A percentile compares a stretch with the other conserved stretches of the same genome.
These are phyloP conservation scores for Eimeria praecox DNA, from an alignment of 169 alveolate species.

Conservation along the genomic window DNA sequence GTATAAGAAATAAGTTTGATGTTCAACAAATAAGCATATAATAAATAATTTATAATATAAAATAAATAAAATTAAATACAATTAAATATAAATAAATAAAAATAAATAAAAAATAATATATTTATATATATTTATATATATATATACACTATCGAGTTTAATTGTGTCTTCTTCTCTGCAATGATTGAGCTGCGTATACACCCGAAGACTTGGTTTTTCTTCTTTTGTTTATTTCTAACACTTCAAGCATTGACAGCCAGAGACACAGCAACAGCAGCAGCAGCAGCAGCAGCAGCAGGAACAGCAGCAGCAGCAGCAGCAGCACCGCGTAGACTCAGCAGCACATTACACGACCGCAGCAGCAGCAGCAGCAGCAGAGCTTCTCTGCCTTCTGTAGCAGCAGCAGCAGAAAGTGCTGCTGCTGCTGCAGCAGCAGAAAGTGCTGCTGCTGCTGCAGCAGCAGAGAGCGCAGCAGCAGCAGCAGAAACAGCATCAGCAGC, in stretches of 20 bases:
- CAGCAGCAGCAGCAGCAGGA: neutral
- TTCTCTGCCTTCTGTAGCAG: neutral
- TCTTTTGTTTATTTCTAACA: neutral
- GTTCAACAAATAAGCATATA: too few relatives aligned
- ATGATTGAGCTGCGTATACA: neutral
- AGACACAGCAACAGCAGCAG: too few relatives aligned
- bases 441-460: slow-evolving; percentile 11
- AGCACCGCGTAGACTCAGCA: neutral
- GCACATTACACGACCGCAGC: neutral
- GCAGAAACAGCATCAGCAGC: neutral
- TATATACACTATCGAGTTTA: too few relatives aligned
- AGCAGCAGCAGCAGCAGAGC: slow-evolving; percentile 23
- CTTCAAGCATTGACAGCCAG: neutral
- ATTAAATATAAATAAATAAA: neutral
- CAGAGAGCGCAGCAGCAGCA: too few relatives aligned
- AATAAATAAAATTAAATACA: too few relatives aligned
- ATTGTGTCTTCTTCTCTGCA: neutral
- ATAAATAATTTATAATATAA: too few relatives aligned
- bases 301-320: slow-evolving; percentile 43
- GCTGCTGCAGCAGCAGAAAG: neutral
- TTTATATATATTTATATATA: neutral
- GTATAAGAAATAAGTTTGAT: too few relatives aligned
- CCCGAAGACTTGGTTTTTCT: neutral
- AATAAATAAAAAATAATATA: neutral
- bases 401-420: neutral